Conservation (phyloP, 768 basidiomycete genomes). For the Sporobolomyces phaffii region DNA sequence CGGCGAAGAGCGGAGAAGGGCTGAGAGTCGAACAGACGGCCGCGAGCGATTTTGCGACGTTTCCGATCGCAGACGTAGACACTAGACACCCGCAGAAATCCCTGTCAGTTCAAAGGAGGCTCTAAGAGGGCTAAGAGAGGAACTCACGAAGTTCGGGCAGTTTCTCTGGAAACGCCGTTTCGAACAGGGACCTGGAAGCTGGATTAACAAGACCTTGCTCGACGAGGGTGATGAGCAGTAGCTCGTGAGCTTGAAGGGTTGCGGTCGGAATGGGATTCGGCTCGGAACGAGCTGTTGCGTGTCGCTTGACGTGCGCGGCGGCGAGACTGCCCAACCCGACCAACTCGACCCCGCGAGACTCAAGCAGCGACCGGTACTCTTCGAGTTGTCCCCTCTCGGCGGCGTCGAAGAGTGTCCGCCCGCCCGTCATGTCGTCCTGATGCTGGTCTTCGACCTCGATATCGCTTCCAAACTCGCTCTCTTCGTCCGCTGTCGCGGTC, state of each 20-base stretch:
- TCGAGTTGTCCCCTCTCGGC: not conserved
- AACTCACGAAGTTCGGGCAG: not conserved
- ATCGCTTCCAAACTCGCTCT: not conserved
- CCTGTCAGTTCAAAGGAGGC: not conserved
- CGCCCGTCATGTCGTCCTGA: no score
- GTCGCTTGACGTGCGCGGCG: not conserved
- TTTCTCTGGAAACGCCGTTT: no score
- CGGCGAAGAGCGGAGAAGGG: conserved; percentile 25
- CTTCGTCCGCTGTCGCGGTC: not conserved
- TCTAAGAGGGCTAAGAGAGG: not conserved
- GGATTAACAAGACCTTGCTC: not conserved
- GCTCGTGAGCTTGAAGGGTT: not conserved
- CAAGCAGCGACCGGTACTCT: not conserved
- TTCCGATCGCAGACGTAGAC: not conserved
- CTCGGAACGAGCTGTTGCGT: not conserved
- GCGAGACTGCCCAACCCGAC: not conserved
- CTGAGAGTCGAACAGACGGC: not conserved
- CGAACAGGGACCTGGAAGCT: not conserved
- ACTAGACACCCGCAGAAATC: not conserved
- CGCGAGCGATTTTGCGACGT: not conserved
- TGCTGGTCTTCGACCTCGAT: conserved; percentile 18
- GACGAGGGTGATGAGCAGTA: not conserved
- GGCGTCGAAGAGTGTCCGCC: no score
- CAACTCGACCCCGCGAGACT: not conserved
- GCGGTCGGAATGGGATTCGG: not conserved